Base-by-base conservation (phyloP, 495 filamentous ascomycete genomes). In the Oidiodendron maius region DNA sequence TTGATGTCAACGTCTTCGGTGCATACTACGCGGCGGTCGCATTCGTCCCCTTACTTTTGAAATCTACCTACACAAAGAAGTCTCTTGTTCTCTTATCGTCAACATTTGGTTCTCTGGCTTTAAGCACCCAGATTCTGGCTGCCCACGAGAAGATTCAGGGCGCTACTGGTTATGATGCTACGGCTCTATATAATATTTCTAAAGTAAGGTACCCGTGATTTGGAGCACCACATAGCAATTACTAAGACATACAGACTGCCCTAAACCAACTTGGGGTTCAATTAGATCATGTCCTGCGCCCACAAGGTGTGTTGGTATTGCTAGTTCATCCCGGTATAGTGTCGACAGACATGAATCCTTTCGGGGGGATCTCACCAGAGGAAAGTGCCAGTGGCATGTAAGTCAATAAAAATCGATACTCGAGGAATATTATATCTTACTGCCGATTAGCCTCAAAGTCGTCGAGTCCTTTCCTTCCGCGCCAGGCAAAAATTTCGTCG, bases 311-410 rank as follows among this genome's bases (percentile, higher is more conserved):
- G 6, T 21, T 21, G 13, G 24, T 42, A 3, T 23, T 42, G 39
- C 39, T 42, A n/a, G 24, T 42, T 13, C 39, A 42, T 42, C 39
- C 39, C 13, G 39, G 39, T 3, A 3, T 42, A 12, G 39, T 42
- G 3, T 20, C 20, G 39, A 42, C 39, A 21, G 39, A 42, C 24
- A 42, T 42, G 39, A 42, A 42, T 42, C n/a, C n/a, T n/a, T n/a
- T n/a, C n/a, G n/a, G n/a, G n/a, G n/a, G n/a, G n/a, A n/a, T n/a
- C n/a, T n/a, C n/a, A n/a, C n/a, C n/a, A n/a, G n/a, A n/a, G n/a
- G n/a, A n/a, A n/a, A n/a, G n/a, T n/a, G n/a, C n/a, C n/a, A n/a
- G n/a, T n/a, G n/a, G n/a, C n/a, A n/a, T n/a, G n/a, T n/a, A n/a
- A n/a, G n/a, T n/a, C n/a, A n/a, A n/a, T n/a, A n/a, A n/a, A n/a